Percentiles rank a stretch among this genome's conserved stretches.
phyloP scores from a whole-genome alignment of 2,329 filamentous ascomycete genomes.

The Elsinoe batatas region DNA sequence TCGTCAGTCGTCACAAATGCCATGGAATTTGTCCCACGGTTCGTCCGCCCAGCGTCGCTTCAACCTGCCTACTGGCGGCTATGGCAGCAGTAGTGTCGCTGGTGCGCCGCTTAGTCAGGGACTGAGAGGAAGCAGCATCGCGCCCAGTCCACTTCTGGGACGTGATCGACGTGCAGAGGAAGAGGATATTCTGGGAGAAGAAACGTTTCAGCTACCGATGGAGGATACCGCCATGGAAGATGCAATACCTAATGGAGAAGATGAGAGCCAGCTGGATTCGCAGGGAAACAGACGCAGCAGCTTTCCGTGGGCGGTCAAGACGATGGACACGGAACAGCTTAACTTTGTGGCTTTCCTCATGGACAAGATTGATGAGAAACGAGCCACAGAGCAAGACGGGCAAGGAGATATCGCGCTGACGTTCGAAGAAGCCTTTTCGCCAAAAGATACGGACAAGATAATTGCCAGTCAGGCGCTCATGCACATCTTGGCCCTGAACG shows the following conservation, averaged over 20 bases:
- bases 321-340: slow-evolving; percentile 47
- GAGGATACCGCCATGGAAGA: background rate
- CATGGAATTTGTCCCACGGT: slow-evolving; percentile 54
- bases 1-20: slow-evolving; percentile 51
- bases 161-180: slow-evolving; percentile 26
- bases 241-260: background rate
- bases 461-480: slow-evolving; percentile 68
- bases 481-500: slow-evolving; percentile 59
- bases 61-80: background rate
- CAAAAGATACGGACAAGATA: slow-evolving; percentile 41
- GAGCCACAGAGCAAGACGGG: slow-evolving; percentile 21
- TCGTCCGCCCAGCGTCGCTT: slow-evolving; percentile 30
- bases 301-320: slow-evolving; percentile 41
- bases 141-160: slow-evolving; percentile 52
- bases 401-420: slow-evolving; percentile 36
- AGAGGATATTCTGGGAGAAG: background rate
- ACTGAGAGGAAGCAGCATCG: slow-evolving; percentile 43
- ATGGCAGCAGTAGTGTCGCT: slow-evolving; percentile 11
- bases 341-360: slow-evolving; percentile 56
- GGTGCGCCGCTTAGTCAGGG: slow-evolving; percentile 30
- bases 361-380: slow-evolving; percentile 34
- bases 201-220: background rate
- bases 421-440: slow-evolving; percentile 62
- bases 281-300: slow-evolving; percentile 16
- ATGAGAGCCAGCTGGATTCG: background rate